Percentiles rank a stretch among this genome's conserved stretches.
phyloP scores from a whole-genome alignment of 1,284 basidiomycete species.

The Trichosporon faecale region DNA sequence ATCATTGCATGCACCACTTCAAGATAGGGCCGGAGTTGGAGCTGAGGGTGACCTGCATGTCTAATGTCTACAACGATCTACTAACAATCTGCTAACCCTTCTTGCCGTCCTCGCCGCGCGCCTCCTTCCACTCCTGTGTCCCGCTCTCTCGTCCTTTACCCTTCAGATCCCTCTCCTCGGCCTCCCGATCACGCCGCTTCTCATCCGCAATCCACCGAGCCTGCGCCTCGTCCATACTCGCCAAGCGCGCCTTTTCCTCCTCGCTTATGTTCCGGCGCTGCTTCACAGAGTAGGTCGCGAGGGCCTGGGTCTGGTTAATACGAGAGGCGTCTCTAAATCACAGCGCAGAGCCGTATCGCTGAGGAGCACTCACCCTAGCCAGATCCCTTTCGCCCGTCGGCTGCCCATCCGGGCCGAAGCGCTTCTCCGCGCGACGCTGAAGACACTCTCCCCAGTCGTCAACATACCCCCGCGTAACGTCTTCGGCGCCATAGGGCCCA shows the following conservation, averaged over 20 bases:
- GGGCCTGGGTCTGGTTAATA: slow-evolving; percentile 25
- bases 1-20: slow-evolving; percentile 12
- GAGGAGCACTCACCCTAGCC: neutral
- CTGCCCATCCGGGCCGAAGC: slow-evolving; percentile 19
- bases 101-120: slow-evolving; percentile 43
- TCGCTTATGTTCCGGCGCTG: slow-evolving; percentile 15
- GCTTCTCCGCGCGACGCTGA: slow-evolving; percentile 18
- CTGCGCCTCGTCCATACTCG: slow-evolving; percentile 45
- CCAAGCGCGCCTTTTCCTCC: slow-evolving; percentile 27
- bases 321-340: too few relatives aligned
- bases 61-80: slow-evolving; percentile 24
- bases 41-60: neutral
- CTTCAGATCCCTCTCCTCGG: slow-evolving; percentile 34
- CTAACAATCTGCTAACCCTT: slow-evolving; percentile 5
- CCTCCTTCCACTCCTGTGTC: slow-evolving; percentile 52
- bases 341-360: too few relatives aligned
- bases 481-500: slow-evolving; percentile 50
- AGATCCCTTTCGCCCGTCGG: slow-evolving; percentile 19
- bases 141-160: slow-evolving; percentile 51
- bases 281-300: slow-evolving; percentile 30
- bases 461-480: slow-evolving; percentile 54
- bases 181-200: slow-evolving; percentile 30
- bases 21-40: neutral
- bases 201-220: slow-evolving; percentile 42
- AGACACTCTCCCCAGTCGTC: slow-evolving; percentile 44